A percentile compares a stretch with the other conserved stretches of the same genome.
phyloP scores from a whole-genome alignment of 345 rosid species.

The Abelmoschus esculentus region DNA sequence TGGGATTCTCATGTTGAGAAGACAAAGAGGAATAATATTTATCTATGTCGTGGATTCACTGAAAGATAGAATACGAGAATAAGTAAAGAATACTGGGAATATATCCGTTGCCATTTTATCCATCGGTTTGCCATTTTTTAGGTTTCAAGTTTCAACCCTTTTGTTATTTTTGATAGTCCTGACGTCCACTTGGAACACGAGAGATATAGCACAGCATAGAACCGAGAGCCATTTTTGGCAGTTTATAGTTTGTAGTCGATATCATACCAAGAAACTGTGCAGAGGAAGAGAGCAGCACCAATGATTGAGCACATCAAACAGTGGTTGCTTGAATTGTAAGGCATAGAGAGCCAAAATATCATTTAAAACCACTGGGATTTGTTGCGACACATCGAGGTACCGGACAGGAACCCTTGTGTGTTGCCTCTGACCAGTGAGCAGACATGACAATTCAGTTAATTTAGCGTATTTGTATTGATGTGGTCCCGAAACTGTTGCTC shows the following conservation, averaged over 20 bases:
- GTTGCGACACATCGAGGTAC: constrained; percentile 8
- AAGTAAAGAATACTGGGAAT: neutral
- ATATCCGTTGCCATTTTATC: neutral
- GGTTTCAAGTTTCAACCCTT: no score
- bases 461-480: neutral
- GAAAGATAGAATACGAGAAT: neutral
- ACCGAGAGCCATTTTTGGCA: neutral
- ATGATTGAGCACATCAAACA: constrained; percentile 1
- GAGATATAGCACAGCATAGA: no score
- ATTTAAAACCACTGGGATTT: constrained; percentile 17
- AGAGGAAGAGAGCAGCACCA: neutral
- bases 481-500: constrained; percentile 13
- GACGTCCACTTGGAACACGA: no score
- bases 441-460: neutral
- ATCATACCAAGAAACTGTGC: neutral
- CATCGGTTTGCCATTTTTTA: no score
- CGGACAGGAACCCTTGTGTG: no score
- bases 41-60: neutral
- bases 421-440: neutral
- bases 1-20: constrained; percentile 15
- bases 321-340: neutral
- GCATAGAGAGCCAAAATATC: neutral
- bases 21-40: neutral
- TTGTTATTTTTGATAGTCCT: no score
- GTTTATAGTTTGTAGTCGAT: neutral